A percentile compares a stretch with the other conserved stretches of the same genome.
Evolutionary conservation across 306 rosid species (phyloP).

Genomic region (Quercus aquifolioides): DNA sequence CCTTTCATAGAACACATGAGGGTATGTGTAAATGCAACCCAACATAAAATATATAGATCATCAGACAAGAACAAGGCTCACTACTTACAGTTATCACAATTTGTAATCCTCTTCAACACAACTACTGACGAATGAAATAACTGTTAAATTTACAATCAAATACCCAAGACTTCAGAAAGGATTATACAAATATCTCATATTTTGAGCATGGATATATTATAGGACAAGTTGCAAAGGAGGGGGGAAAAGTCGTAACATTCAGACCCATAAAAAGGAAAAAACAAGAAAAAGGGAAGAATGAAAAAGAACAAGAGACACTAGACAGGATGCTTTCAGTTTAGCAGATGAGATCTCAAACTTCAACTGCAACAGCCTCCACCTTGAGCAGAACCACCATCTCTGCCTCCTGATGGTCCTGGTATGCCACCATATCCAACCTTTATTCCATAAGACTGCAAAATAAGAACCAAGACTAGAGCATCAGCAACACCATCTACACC

Average conservation of each 20-base stretch:
- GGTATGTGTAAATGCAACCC: background rate
- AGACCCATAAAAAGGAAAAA: constrained; percentile 25
- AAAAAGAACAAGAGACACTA: constrained; percentile 20
- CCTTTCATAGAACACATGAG: too few relatives aligned
- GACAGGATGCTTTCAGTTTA: constrained; percentile 16
- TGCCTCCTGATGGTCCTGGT: constrained; percentile 95
- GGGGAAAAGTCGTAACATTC: constrained; percentile 7
- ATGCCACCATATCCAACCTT: constrained; percentile 97
- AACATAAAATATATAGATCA: background rate
- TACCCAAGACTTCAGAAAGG: constrained; percentile 21
- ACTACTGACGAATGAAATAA: constrained; percentile 36
- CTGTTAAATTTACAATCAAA: constrained; percentile 44
- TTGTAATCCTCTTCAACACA: constrained; percentile 28
- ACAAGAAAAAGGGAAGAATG: constrained; percentile 1
- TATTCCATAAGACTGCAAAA: constrained; percentile 91
- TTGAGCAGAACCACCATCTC: constrained; percentile 84
- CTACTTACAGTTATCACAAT: constrained; percentile 21
- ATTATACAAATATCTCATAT: constrained; percentile 52
- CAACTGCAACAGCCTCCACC: constrained; percentile 88
- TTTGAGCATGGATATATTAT: constrained; percentile 16
- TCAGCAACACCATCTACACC: constrained; percentile 2
- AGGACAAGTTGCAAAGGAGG: background rate
- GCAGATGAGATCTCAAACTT: constrained; percentile 31
- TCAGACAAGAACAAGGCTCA: background rate
- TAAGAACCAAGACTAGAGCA: constrained; percentile 21